Conservation (phyloP, 805 yeast genomes). For the Ogataea haglerorum region DNA sequence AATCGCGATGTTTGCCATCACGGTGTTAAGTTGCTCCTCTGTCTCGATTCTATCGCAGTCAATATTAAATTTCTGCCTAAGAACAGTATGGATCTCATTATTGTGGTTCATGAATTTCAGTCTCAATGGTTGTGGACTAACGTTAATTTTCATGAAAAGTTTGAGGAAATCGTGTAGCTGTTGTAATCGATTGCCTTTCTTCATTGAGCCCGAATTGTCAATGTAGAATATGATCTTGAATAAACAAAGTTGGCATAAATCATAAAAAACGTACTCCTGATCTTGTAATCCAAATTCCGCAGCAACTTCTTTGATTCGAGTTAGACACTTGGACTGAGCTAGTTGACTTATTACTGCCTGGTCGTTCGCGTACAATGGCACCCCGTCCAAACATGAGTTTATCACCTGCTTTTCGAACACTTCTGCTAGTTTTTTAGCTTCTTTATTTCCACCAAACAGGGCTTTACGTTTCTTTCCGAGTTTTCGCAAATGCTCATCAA, state of each 20-base stretch:
- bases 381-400: slow-evolving; percentile 2
- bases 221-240: slow-evolving; percentile 22
- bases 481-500: slow-evolving; percentile 19
- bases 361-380: slow-evolving; percentile 18
- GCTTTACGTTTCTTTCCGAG: slow-evolving; percentile 21
- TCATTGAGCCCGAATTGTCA: slow-evolving; percentile 28
- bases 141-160: slow-evolving; percentile 21
- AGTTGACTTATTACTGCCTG: slow-evolving; percentile 19
- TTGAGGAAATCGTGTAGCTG: slow-evolving; percentile 20
- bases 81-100: slow-evolving; percentile 10
- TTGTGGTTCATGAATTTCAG: slow-evolving; percentile 25
- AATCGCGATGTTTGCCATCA: slow-evolving; percentile 17
- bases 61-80: slow-evolving; percentile 5
- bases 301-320: slow-evolving; percentile 21
- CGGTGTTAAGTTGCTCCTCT: slow-evolving; percentile 16
- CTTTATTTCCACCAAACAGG: slow-evolving; percentile 21
- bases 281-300: slow-evolving; percentile 13
- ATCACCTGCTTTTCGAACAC: slow-evolving; percentile 11
- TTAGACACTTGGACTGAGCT: slow-evolving; percentile 19
- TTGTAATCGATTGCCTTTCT: slow-evolving; percentile 16
- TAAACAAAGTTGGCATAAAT: slow-evolving; percentile 23
- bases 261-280: slow-evolving; percentile 24
- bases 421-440: slow-evolving; percentile 17
- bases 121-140: slow-evolving; percentile 21
- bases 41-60: slow-evolving; percentile 20